Base-by-base conservation (phyloP, 208 protist species). In the Trypanosoma platydactyli region DNA sequence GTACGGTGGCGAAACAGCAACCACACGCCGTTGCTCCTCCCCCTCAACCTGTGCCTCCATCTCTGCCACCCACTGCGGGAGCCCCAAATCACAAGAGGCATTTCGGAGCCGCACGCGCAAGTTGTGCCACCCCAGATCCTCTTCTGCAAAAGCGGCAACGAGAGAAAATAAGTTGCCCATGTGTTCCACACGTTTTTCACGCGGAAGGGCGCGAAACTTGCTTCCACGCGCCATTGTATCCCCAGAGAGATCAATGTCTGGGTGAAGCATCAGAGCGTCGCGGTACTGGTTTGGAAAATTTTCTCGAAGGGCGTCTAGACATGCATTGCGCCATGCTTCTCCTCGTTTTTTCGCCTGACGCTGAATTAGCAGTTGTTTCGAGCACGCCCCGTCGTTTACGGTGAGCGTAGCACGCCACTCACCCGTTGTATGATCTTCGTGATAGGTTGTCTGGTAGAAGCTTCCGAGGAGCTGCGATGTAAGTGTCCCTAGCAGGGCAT, bases 21-120 rank as follows among this genome's bases (percentile, higher is more conserved):
- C 90, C 12, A 91, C 77, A 27, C 84, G 84, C 12, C 82, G 79
- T 2, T 76, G 67, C 33, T 88, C 76, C 59, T 90, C 83, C 4
- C 83, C 67, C 25, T 91, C 80, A 41, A 94, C 80, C 56, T 82
- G 76, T 27, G 82, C 90, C 76, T 96, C 90, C 79, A 96, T 71
- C 78, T 96, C 87, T 7, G 90, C 90, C 50, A 89, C 80, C 86
- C 90, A 96, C 70, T 92, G 87, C 22, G 87, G 84, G 27, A 92
- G 67, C 20, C 86, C 85, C 20, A 93, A 62, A 29, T 86, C 77
- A 25, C 73, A 76, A 13, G 80, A 84, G 0, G 77, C 63, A 73
- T 92, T 94, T 66, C 87, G 84, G 46, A 92, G 74, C 1, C 90
- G 85, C 29, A 96, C 72, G 20, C 90, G 83, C 52, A 83, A 76